Evolutionary conservation across 2,329 filamentous ascomycete genomes (phyloP), one percentile per base, ranked within the genome.

Genomic region (Curvularia sp.): DNA sequence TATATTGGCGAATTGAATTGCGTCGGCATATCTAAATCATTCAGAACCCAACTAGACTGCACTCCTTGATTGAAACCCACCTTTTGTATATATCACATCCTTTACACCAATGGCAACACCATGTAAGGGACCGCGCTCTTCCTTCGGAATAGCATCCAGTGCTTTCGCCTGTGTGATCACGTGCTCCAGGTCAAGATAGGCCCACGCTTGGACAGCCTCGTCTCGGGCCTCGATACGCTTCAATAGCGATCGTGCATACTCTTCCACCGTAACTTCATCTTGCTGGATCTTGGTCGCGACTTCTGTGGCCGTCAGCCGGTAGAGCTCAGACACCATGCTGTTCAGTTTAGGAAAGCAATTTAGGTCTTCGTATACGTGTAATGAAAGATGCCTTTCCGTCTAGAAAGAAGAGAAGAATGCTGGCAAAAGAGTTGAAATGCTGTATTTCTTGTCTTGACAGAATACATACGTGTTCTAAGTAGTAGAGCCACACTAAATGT

Each of bases 91-190:
- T 13, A 88, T 85, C 2, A 88, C 79, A 76, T 88, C 86, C 67
- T 88, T 88, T 10, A 88, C 78, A 0, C 79, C 86, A n/a, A 88
- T 74, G 0, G 84, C 80, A 6, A 88, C 70, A 1, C 86, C 86
- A 65, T 88, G 85, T 0, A 88, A 71, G 0, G 83, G 83, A 0
- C 86, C 85, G 54, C 86, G 77, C 55, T 84, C 62, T 1, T 78
- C 75, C 0, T 62, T 43, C 0, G 85, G 82, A 2, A 87, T 62
- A 24, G 74, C 61, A 64, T 88, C 86, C 0, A 88, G 78, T 10
- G 71, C 71, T 43, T 72, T 77, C 0, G 86, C 86, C 56, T 84
- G 80, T 15, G 75, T 65, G 1, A 87, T 72, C 2, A 87, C 80
- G n/a, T 77, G 61, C 9, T 68, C 64, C 2, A 67, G 60, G 18